Evolutionary conservation across 2,329 filamentous ascomycete species (phyloP), one percentile per base, ranked within the genome.

Genomic region (Dryadomyces quercivorus): DNA sequence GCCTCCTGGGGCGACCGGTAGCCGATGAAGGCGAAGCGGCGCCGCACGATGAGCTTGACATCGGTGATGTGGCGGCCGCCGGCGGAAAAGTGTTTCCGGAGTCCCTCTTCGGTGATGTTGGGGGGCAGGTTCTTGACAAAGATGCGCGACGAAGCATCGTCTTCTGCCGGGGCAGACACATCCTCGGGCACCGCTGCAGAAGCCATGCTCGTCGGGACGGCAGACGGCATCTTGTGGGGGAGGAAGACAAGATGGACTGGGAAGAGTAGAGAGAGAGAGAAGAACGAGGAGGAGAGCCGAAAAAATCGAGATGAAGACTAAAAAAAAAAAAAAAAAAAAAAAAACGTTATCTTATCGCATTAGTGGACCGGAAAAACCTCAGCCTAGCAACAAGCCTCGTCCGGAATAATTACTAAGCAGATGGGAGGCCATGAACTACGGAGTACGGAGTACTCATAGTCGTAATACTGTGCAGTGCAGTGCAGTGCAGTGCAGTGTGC

Each of bases 11-110:
- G 74, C 52, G 81, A 87, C 71, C 88, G 91, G 76, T 92, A 97
- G 59, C 93, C 93, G 57, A 98, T 82, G 76, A 95, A 98, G 62
- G 91, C 93, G 69, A 98, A 96, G 62, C 91, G 82, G 63, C 93
- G 82, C 64, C 90, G 84, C 6, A 88, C 81, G 65, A 97, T 88
- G 66, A 96, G 80, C 77, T 95, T 95, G 63, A 90, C 81, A 72
- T 98, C 93, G 53, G 92, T 97, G 65, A 96, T 81, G 59, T 86
- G 75, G 59, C 81, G 81, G 58, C 84, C 85, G 62, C 81, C 72
- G 44, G 73, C 78, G 57, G 86, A 81, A 70, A 98, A 98, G 72
- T 97, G 91, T 66, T 88, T 90, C 66, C 82, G 84, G 66, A 97
- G 86, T 61, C 94, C 87, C 53, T 85, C 82, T 70, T 94, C 89